These are phyloP conservation scores for Cystoderma amianthinum DNA, from an alignment of 768 basidiomycete genomes.

Conservation along the genomic window DNA sequence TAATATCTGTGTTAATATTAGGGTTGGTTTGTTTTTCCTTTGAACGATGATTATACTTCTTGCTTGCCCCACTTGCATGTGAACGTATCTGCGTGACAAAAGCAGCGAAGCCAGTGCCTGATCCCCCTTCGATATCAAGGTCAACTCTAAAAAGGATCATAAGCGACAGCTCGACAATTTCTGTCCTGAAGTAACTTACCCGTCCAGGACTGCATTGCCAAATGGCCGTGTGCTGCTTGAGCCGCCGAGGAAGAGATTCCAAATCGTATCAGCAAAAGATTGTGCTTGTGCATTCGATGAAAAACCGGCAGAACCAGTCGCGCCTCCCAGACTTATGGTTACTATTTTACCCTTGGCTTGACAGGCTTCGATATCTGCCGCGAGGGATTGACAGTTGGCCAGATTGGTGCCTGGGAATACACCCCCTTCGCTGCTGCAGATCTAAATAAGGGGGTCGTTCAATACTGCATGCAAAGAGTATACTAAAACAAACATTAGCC, in stretches of 20 bases:
- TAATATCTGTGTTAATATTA: conserved; percentile 34
- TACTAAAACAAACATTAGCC: conserved; percentile 31
- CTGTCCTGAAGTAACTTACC: conserved; percentile 23
- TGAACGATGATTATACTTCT: no score
- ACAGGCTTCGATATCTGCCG: conserved; percentile 48
- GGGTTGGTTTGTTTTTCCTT: neutral
- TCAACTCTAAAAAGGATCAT: conserved; percentile 32
- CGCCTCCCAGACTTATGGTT: conserved; percentile 44
- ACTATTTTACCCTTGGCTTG: conserved; percentile 49
- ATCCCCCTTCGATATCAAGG: conserved; percentile 60
- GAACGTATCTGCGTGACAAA: conserved; percentile 40
- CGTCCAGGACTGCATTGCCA: conserved; percentile 57
- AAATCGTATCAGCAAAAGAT: conserved; percentile 50
- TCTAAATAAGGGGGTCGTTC: conserved; percentile 23
- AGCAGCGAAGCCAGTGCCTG: conserved; percentile 33
- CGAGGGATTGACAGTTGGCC: conserved; percentile 50
- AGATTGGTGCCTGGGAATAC: conserved; percentile 51
- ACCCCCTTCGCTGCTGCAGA: conserved; percentile 37
- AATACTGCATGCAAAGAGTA: neutral
- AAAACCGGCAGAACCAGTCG: conserved; percentile 45
- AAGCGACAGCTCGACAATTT: neutral
- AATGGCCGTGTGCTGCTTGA: conserved; percentile 52
- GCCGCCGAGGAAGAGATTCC: conserved; percentile 67
- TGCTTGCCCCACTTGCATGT: conserved; percentile 37
- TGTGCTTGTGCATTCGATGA: conserved; percentile 41